Conservation (phyloP, 1,139 yeast species). For the Suhomyces chickasaworum region DNA sequence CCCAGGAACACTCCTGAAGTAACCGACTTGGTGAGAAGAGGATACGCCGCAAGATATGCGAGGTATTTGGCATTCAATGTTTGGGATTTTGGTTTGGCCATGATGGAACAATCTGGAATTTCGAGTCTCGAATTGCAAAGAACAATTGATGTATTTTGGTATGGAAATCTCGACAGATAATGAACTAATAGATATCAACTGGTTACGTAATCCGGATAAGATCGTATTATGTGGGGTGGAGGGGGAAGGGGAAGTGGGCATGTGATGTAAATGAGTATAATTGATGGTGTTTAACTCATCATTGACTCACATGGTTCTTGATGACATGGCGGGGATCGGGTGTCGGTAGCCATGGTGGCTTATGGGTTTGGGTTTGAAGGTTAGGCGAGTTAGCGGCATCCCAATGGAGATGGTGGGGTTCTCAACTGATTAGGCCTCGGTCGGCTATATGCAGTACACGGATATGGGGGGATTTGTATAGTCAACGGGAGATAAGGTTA, state of each 20-base stretch:
- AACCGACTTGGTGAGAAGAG: slow-evolving; percentile 59
- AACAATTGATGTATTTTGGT: neutral
- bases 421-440: too few species aligned
- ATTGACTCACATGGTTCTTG: neutral
- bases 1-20: slow-evolving; percentile 62
- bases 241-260: too few species aligned
- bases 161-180: neutral
- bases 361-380: neutral
- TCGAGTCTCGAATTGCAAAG: neutral
- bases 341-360: neutral
- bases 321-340: neutral
- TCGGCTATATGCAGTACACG: neutral
- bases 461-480: too few species aligned
- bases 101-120: too few species aligned
- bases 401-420: neutral
- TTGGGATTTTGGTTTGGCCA: slow-evolving; percentile 6
- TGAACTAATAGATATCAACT: neutral
- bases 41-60: slow-evolving; percentile 45
- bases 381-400: neutral
- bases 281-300: neutral
- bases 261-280: neutral
- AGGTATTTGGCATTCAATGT: slow-evolving; percentile 37
- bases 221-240: neutral
- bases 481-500: neutral
- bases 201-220: neutral